Conservation (phyloP, 2,329 filamentous ascomycete species). For the Penicillium corylophilum region DNA sequence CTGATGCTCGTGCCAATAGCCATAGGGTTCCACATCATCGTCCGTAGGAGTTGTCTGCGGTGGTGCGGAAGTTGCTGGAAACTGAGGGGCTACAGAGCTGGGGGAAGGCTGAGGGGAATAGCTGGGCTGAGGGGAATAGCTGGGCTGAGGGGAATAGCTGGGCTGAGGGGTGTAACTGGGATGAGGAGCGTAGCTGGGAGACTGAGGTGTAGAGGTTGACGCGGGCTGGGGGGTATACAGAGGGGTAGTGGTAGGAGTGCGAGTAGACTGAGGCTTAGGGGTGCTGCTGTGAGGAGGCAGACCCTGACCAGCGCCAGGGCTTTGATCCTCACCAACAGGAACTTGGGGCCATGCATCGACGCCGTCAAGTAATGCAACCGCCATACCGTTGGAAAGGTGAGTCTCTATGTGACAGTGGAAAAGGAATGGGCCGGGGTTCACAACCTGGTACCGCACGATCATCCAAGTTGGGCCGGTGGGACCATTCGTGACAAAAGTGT, state of each 20-base stretch:
- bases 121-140: too few species aligned
- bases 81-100: neutral
- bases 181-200: neutral
- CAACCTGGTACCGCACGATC: constrained; percentile 47
- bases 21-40: neutral
- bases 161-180: too few species aligned
- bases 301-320: neutral
- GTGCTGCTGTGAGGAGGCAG: neutral
- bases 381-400: constrained; percentile 51
- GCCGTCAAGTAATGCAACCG: constrained; percentile 49
- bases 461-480: constrained; percentile 39
- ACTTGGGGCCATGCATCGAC: constrained; percentile 48
- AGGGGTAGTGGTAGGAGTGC: neutral
- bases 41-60: neutral
- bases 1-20: constrained; percentile 3
- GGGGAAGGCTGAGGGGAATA: neutral
- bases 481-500: constrained; percentile 40
- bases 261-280: neutral
- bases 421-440: constrained; percentile 49
- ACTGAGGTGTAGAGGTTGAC: neutral
- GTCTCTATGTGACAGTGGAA: constrained; percentile 53
- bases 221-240: neutral
- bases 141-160: too few species aligned
- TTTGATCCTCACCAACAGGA: constrained; percentile 22
- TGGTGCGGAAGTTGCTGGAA: neutral